These are phyloP conservation scores for Aspergillus proliferans DNA, from an alignment of 2,329 filamentous ascomycete species.

Conservation along the genomic window DNA sequence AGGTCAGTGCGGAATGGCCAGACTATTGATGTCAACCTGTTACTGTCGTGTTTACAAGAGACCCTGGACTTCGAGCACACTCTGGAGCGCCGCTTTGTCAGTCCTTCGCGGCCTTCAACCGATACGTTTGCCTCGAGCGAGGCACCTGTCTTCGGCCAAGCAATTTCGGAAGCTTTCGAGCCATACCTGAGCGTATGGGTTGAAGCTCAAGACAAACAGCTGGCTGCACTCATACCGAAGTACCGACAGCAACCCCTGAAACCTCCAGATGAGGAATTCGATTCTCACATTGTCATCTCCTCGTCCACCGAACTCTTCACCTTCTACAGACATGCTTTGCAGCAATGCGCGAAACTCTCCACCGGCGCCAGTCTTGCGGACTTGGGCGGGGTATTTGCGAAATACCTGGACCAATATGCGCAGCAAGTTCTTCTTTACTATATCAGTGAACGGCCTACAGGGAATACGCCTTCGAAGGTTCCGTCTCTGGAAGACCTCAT, in stretches of 20 bases:
- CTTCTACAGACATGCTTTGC: slow-evolving; percentile 87
- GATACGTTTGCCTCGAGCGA: slow-evolving; percentile 82
- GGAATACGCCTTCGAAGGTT: slow-evolving; percentile 48
- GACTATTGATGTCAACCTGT: slow-evolving; percentile 79
- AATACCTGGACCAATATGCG: slow-evolving; percentile 91
- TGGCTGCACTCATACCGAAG: slow-evolving; percentile 75
- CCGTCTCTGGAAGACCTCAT: slow-evolving; percentile 66
- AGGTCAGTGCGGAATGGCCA: slow-evolving; percentile 75
- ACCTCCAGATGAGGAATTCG: slow-evolving; percentile 84
- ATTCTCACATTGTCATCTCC: slow-evolving; percentile 77
- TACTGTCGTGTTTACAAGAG: slow-evolving; percentile 85
- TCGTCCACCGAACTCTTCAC: slow-evolving; percentile 97
- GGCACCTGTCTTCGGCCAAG: slow-evolving; percentile 72
- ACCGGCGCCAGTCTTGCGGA: slow-evolving; percentile 83
- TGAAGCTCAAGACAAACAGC: slow-evolving; percentile 85
- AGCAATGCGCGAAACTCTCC: slow-evolving; percentile 92
- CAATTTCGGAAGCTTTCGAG: slow-evolving; percentile 94
- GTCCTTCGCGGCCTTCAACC: slow-evolving; percentile 66
- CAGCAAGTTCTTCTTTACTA: slow-evolving; percentile 82
- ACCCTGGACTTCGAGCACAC: slow-evolving; percentile 95
- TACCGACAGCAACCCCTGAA: slow-evolving; percentile 79
- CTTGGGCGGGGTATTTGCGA: slow-evolving; percentile 75
- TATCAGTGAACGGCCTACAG: slow-evolving; percentile 53
- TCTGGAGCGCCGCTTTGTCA: slow-evolving; percentile 76
- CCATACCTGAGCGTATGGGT: slow-evolving; percentile 97